Base-by-base conservation (phyloP, 2,329 filamentous ascomycete genomes). In the Talaromyces sp. region DNA sequence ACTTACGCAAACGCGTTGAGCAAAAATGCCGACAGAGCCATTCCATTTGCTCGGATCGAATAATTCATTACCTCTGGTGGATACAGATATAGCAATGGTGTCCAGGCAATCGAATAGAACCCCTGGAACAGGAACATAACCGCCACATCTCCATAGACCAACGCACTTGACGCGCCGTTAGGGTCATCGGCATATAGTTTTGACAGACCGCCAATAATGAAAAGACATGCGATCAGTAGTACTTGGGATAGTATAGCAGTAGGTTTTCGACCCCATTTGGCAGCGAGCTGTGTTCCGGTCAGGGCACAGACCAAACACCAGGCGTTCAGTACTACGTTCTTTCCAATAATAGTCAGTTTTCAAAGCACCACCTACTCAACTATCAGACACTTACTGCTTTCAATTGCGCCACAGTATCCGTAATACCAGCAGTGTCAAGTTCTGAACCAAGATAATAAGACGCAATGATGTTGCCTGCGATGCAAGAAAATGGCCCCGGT, bases 111-210 rank as follows among this genome's bases (percentile, higher is more conserved):
- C 0, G 77, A 79, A 69, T 85, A 86, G 62, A 79, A 80, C 0
- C 81, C 83, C 63, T 83, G 81, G 69, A 85, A 85, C 2, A 85
- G 72, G 69, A 85, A 85, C 70, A 85, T 83, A 13, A 80, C 73
- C 0, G 81, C 81, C 0, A 84, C 79, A 11, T 78, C 77, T 6
- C 77, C 81, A 65, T 83, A 83, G 6, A 80, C 72, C 9, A 74
- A 69, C 13, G 69, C 66, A 31, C 62, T 70, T 9, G 68, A 68
- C 6, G 71, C 64, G 17, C 67, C 69, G 0, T 63, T 62, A 2
- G 69, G 67, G n/a, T 70, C 66, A 13, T 68, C 60, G 15, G 63
- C 69, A 58, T 77, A 77, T 19, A 73, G 33, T 33, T 85, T 85
- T 5, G 81, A 80, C 3, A 86, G 72, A 1, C 77, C 82, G 1